phyloP scores from a whole-genome alignment of 805 yeast species.

The Ogataea populi-albae region DNA sequence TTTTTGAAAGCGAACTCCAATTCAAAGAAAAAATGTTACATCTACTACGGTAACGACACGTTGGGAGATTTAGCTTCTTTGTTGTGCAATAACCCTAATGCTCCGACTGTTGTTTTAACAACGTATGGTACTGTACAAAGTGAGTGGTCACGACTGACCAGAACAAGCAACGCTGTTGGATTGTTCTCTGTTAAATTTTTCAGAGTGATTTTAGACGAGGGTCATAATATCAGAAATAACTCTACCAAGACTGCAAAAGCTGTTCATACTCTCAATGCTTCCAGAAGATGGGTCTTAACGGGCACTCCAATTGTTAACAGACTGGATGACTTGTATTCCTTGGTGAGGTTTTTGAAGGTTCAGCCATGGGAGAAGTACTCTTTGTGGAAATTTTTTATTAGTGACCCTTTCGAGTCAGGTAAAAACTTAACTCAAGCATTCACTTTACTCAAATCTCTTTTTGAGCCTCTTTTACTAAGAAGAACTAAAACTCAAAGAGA shows the following conservation, averaged over 20 bases:
- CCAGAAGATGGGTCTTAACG: slow-evolving; percentile 79
- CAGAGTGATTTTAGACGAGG: slow-evolving; percentile 78
- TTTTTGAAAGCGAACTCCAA: slow-evolving; percentile 55
- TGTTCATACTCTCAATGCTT: slow-evolving; percentile 59
- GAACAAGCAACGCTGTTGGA: slow-evolving; percentile 41
- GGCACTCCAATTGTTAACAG: slow-evolving; percentile 93
- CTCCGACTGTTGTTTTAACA: slow-evolving; percentile 73
- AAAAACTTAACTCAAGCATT: slow-evolving; percentile 69
- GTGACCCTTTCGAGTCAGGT: slow-evolving; percentile 71
- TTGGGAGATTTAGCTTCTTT: slow-evolving; percentile 46
- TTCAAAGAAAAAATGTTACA: slow-evolving; percentile 42
- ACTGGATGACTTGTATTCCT: slow-evolving; percentile 79
- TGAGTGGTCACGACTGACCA: slow-evolving; percentile 57
- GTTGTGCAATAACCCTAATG: slow-evolving; percentile 39
- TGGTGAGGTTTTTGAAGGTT: slow-evolving; percentile 69
- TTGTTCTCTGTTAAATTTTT: slow-evolving; percentile 71
- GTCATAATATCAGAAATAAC: slow-evolving; percentile 82
- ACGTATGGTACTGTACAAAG: slow-evolving; percentile 84
- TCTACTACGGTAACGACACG: slow-evolving; percentile 73
- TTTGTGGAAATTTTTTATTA: slow-evolving; percentile 84
- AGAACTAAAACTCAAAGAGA: slow-evolving; percentile 85
- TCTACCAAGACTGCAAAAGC: slow-evolving; percentile 78
- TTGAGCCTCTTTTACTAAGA: slow-evolving; percentile 79
- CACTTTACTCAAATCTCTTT: slow-evolving; percentile 77
- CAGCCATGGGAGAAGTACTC: slow-evolving; percentile 88